A percentile compares a stretch with the other conserved stretches of the same genome.
Conservation (phyloP, 129 eudicot species). For the Chrysanthemum seticuspe region DNA sequence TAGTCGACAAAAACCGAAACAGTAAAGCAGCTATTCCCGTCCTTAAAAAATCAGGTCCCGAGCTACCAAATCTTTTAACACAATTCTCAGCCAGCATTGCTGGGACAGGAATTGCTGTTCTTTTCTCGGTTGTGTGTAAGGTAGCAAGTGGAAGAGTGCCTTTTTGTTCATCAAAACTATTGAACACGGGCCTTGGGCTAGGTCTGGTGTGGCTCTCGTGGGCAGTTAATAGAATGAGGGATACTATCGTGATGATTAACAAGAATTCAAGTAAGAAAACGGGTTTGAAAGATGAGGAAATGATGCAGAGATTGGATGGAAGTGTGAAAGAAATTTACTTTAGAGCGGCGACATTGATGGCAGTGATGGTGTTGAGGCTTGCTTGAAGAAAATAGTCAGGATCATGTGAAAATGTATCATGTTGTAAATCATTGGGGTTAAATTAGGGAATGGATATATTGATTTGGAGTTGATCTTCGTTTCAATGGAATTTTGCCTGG, state of each 20-base stretch:
- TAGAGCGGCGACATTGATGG: conserved; percentile 69
- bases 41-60: conserved; percentile 72
- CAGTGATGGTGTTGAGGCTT: conserved; percentile 58
- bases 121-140: conserved; percentile 63
- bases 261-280: conserved; percentile 43
- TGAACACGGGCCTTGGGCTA: conserved; percentile 72
- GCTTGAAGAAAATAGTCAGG: conserved; percentile 40
- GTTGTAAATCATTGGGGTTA: conserved; percentile 27
- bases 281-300: conserved; percentile 58
- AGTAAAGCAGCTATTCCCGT: conserved; percentile 40
- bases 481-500: conserved; percentile 28
- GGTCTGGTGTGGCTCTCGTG: conserved; percentile 94
- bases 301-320: conserved; percentile 55
- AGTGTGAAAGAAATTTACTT: conserved; percentile 63
- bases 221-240: conserved; percentile 71
- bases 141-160: conserved; percentile 52
- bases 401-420: conserved; percentile 24
- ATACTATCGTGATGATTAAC: conserved; percentile 61
- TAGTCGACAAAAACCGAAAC: conserved; percentile 56
- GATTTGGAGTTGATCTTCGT: conserved; percentile 25
- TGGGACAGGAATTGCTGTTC: conserved; percentile 86
- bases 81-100: conserved; percentile 95
- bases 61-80: conserved; percentile 63
- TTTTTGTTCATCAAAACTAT: conserved; percentile 56
- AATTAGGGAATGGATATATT: conserved; percentile 26